phyloP scores from a whole-genome alignment of 2,329 filamentous ascomycete genomes.

The Acrodontium crateriforme region DNA sequence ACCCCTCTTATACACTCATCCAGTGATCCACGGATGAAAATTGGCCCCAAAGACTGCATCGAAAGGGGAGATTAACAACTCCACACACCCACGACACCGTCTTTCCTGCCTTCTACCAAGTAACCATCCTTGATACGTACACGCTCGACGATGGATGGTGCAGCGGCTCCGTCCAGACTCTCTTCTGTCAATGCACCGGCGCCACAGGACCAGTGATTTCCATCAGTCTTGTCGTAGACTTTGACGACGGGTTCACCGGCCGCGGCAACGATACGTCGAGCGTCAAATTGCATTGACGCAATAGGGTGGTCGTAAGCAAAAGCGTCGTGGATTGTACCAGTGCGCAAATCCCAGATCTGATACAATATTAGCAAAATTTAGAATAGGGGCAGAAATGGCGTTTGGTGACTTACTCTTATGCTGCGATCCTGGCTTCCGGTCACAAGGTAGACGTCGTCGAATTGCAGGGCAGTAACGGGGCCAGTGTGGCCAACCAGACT shows the following conservation, averaged over 20 bases:
- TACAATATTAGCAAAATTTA: slow-evolving; percentile 14
- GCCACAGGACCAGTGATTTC: slow-evolving; percentile 91
- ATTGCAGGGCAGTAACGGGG: slow-evolving; percentile 85
- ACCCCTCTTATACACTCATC: too few relatives aligned
- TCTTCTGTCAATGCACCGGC: slow-evolving; percentile 57
- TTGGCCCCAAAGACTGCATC: too few relatives aligned
- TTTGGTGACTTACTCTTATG: slow-evolving; percentile 58
- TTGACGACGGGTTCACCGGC: slow-evolving; percentile 90
- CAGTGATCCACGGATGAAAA: too few relatives aligned
- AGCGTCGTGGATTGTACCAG: slow-evolving; percentile 86
- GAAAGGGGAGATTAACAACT: slow-evolving; percentile 56
- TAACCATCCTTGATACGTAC: slow-evolving; percentile 91
- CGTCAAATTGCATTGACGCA: slow-evolving; percentile 95
- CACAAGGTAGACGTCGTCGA: slow-evolving; percentile 88
- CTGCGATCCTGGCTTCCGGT: slow-evolving; percentile 88
- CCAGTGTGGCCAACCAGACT: slow-evolving; percentile 93
- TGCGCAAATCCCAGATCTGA: slow-evolving; percentile 97
- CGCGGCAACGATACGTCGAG: slow-evolving; percentile 74
- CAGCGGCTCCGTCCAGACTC: slow-evolving; percentile 29
- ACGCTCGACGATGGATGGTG: slow-evolving; percentile 48
- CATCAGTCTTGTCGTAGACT: slow-evolving; percentile 95
- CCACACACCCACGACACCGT: slow-evolving; percentile 87
- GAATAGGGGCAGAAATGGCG: slow-evolving; percentile 1
- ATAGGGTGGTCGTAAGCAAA: slow-evolving; percentile 89
- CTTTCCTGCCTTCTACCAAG: slow-evolving; percentile 73